Evolutionary conservation across 176 grass and related monocot genomes (phyloP).

Genomic region (Aegilops bicornis): DNA sequence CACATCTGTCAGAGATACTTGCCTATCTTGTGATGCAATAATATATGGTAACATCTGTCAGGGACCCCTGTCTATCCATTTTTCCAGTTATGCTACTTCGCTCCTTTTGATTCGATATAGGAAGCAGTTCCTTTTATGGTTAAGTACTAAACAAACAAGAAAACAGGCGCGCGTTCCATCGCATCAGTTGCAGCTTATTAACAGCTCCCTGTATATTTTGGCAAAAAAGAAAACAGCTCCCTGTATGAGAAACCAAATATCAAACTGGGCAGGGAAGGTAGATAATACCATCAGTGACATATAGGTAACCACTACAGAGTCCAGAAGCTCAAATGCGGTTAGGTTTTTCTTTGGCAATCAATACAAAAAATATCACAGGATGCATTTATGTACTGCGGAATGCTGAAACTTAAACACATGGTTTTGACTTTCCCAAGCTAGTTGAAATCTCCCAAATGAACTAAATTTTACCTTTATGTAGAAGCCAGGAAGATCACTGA

Average conservation of each 20-base stretch:
- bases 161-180: neutral
- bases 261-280: neutral
- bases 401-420: neutral
- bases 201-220: neutral
- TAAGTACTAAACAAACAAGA: neutral
- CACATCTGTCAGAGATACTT: too few species aligned
- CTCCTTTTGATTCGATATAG: neutral
- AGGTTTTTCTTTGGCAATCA: neutral
- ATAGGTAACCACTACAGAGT: neutral
- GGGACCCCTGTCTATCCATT: neutral
- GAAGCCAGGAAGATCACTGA: neutral
- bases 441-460: conserved; percentile 6
- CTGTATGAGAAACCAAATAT: neutral
- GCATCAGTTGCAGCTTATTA: neutral
- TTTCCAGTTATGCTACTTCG: neutral
- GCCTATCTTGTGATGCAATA: neutral
- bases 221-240: neutral
- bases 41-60: neutral
- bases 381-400: neutral
- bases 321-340: neutral
- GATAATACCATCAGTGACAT: neutral
- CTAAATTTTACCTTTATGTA: neutral
- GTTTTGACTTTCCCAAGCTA: conserved; percentile 9
- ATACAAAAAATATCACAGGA: neutral
- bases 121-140: neutral